Conservation (phyloP, 176 grass and related monocot genomes). For the Ampelocalamus luodianensis region DNA sequence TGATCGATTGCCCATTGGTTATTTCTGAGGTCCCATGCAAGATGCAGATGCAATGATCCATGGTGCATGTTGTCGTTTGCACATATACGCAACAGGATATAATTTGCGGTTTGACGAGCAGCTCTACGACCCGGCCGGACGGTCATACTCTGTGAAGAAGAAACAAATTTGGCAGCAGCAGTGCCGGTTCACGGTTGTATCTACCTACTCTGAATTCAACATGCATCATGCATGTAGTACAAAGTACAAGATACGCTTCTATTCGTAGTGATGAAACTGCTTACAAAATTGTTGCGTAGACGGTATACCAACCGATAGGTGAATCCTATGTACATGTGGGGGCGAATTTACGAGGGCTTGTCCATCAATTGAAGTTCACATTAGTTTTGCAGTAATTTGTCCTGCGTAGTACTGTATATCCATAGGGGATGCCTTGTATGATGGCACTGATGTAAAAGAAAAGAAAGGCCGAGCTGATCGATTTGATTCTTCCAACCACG, state of each 20-base stretch:
- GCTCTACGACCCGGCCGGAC: too few species aligned
- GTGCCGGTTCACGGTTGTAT: slow-evolving; percentile 17
- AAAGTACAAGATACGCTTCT: slow-evolving; percentile 1
- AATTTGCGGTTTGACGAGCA: slow-evolving; percentile 44
- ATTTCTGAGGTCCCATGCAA: slow-evolving; percentile 19
- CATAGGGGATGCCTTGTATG: background rate
- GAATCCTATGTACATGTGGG: slow-evolving; percentile 1
- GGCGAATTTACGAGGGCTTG: background rate
- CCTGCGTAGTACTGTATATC: background rate
- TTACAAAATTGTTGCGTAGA: background rate
- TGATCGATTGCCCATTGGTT: slow-evolving; percentile 14
- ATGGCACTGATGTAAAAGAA: slow-evolving; percentile 17
- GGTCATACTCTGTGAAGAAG: background rate
- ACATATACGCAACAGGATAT: slow-evolving; percentile 30
- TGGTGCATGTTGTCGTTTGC: slow-evolving; percentile 1
- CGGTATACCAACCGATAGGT: background rate
- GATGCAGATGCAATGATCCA: slow-evolving; percentile 22
- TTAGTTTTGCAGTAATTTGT: background rate
- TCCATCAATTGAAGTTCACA: background rate
- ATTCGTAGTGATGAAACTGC: slow-evolving; percentile 24
- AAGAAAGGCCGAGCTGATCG: background rate
- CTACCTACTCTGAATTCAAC: background rate
- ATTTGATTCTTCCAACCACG: slow-evolving; percentile 33
- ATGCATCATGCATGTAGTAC: background rate
- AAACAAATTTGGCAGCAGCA: slow-evolving; percentile 21